phyloP scores from a whole-genome alignment of 176 grass and related monocot genomes.

The Ananas comosus region DNA sequence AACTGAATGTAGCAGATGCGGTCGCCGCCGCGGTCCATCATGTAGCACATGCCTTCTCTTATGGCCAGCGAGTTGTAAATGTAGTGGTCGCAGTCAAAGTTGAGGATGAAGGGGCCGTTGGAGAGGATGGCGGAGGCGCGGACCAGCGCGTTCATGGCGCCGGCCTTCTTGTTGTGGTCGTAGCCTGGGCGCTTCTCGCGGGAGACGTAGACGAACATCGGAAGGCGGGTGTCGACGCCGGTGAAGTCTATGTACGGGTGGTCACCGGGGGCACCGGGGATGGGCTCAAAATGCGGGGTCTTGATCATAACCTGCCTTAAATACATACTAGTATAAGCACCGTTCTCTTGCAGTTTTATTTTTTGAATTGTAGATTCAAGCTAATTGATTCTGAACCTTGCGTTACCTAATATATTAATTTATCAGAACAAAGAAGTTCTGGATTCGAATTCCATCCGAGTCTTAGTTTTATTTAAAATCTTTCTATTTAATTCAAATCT shows the following conservation, averaged over 20 bases:
- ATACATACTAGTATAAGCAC: not conserved
- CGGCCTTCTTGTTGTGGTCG: conserved; percentile 95
- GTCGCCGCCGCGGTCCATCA: conserved; percentile 86
- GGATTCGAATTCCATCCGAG: too few species aligned
- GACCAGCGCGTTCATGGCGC: conserved; percentile 89
- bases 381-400: too few species aligned
- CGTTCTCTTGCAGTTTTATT: too few species aligned
- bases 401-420: too few species aligned
- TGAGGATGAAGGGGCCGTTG: conserved; percentile 88
- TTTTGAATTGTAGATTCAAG: too few species aligned
- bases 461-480: too few species aligned
- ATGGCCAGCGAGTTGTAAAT: conserved; percentile 74
- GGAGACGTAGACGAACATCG: conserved; percentile 82
- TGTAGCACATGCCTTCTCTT: conserved; percentile 86
- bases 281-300: conserved; percentile 22
- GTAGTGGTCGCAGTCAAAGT: conserved; percentile 99
- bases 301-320: conserved; percentile 42
- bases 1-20: conserved; percentile 74
- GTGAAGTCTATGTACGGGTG: conserved; percentile 65
- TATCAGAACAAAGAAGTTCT: too few species aligned
- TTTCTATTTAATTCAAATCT: too few species aligned
- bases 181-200: conserved; percentile 79
- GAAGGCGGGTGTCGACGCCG: conserved; percentile 56
- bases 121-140: conserved; percentile 79
- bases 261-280: conserved; percentile 26